Conservation (phyloP, 2,329 filamentous ascomycete species). For the Hymenoscyphus occultus region DNA sequence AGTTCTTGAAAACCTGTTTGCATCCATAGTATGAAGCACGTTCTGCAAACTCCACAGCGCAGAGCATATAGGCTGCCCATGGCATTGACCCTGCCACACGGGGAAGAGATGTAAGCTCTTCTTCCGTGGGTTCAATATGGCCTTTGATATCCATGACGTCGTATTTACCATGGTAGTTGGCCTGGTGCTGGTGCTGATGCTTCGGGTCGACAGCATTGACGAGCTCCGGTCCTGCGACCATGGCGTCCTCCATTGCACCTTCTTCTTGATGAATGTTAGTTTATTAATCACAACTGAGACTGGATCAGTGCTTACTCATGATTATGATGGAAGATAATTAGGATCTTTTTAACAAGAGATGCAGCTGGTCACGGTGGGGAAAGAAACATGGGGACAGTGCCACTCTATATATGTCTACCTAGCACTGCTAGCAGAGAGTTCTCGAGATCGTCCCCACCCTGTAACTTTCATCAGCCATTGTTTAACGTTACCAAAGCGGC, state of each 20-base stretch:
- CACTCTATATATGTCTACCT: background rate
- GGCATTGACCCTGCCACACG: conserved; percentile 65
- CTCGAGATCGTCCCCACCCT: background rate
- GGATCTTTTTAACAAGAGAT: background rate
- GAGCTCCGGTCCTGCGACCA: background rate
- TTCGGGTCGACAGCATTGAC: background rate
- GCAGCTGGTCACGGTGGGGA: background rate
- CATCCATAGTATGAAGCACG: conserved; percentile 78
- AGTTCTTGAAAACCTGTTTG: conserved; percentile 57
- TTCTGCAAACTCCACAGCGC: conserved; percentile 71
- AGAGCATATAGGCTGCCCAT: conserved; percentile 65
- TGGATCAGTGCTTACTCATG: background rate
- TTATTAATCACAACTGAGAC: background rate
- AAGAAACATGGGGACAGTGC: background rate
- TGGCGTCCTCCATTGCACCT: background rate
- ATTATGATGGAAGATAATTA: background rate
- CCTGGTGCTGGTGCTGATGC: background rate
- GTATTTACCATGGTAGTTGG: conserved; percentile 5
- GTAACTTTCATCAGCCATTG: background rate
- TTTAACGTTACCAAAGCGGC: background rate
- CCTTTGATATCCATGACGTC: conserved; percentile 17
- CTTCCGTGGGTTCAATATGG: conserved; percentile 45
- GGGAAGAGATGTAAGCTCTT: conserved; percentile 57
- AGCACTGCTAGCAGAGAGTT: background rate
- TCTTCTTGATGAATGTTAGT: background rate